Evolutionary conservation across 768 basidiomycete species (phyloP).

Genomic region (Amanita subjunquillea): DNA sequence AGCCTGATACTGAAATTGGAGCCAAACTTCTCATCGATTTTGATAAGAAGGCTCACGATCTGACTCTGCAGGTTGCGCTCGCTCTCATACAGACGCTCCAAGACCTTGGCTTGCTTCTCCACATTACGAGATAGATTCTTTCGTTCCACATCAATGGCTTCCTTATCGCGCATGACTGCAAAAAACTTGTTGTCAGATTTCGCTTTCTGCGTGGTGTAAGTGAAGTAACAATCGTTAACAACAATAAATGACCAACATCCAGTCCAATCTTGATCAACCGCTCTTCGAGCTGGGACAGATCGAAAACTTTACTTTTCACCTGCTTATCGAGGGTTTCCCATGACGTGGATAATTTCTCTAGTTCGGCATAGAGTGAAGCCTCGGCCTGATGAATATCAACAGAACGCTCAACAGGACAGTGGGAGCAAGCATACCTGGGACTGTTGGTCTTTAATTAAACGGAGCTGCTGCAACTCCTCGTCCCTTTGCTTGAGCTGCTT

Average conservation of each 20-base stretch:
- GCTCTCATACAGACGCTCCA: constrained; percentile 56
- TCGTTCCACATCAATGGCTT: constrained; percentile 67
- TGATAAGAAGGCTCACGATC: constrained; percentile 34
- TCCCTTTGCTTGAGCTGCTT: constrained; percentile 57
- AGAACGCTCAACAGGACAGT: constrained; percentile 3
- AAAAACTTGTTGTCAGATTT: constrained; percentile 95
- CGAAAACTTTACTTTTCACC: constrained; percentile 77
- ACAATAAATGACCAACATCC: constrained; percentile 43
- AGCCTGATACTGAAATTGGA: constrained; percentile 15
- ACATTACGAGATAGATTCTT: constrained; percentile 45
- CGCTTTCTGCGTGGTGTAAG: constrained; percentile 55
- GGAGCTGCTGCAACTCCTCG: constrained; percentile 50
- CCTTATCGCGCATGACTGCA: constrained; percentile 81
- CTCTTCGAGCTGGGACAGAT: constrained; percentile 68
- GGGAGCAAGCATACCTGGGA: constrained; percentile 38
- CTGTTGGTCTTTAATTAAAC: constrained; percentile 54
- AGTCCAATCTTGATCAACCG: constrained; percentile 49
- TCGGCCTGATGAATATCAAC: constrained; percentile 41
- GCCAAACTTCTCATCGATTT: not conserved
- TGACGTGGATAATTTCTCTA: constrained; percentile 76
- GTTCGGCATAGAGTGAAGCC: constrained; percentile 68
- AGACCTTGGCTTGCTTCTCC: constrained; percentile 38
- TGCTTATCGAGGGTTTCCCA: constrained; percentile 82
- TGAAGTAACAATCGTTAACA: not conserved
- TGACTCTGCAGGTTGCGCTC: constrained; percentile 52